A percentile compares a stretch with the other conserved stretches of the same genome.
Evolutionary conservation across 1,139 yeast genomes (phyloP).

Genomic region (Oligophagozyma castellii): DNA sequence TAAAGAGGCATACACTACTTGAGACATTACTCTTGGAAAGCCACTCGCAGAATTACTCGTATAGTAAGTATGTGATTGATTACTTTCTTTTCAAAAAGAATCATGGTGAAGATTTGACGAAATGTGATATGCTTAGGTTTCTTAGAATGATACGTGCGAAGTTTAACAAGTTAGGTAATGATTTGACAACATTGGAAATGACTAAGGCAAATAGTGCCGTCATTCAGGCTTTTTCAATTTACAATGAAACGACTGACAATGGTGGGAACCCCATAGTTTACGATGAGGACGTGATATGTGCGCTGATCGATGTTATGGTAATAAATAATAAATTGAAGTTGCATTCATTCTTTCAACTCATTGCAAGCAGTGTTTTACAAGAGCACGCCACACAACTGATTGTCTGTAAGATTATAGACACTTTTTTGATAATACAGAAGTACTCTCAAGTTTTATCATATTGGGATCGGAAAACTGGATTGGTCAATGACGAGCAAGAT

Average conservation of each 20-base stretch:
- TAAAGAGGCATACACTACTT: constrained; percentile 5
- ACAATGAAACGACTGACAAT: constrained; percentile 5
- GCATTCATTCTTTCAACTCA: constrained; percentile 11
- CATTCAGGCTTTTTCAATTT: constrained; percentile 8
- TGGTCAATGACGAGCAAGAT: constrained; percentile 8
- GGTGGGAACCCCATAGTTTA: constrained; percentile 7
- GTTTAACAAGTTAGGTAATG: constrained; percentile 1
- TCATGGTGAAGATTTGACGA: constrained; percentile 8
- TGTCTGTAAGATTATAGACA: constrained; percentile 8
- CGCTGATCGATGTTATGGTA: constrained; percentile 11
- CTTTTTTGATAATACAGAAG: constrained; percentile 9
- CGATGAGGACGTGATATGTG: constrained; percentile 10
- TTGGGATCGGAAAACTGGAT: constrained; percentile 12
- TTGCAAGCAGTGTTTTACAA: constrained; percentile 5
- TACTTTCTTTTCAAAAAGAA: constrained; percentile 14
- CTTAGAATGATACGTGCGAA: constrained; percentile 7
- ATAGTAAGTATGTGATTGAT: constrained; percentile 7
- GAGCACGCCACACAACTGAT: constrained; percentile 6
- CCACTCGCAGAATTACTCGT: constrained; percentile 5
- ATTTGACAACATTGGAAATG: constrained; percentile 6
- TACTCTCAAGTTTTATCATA: constrained; percentile 13
- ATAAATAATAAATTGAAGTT: constrained; percentile 6
- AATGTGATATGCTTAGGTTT: constrained; percentile 13
- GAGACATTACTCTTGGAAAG: too few relatives aligned
- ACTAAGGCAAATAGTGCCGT: constrained; percentile 9